phyloP scores from a whole-genome alignment of 768 basidiomycete species.

The Hirschioporus abietinus region DNA sequence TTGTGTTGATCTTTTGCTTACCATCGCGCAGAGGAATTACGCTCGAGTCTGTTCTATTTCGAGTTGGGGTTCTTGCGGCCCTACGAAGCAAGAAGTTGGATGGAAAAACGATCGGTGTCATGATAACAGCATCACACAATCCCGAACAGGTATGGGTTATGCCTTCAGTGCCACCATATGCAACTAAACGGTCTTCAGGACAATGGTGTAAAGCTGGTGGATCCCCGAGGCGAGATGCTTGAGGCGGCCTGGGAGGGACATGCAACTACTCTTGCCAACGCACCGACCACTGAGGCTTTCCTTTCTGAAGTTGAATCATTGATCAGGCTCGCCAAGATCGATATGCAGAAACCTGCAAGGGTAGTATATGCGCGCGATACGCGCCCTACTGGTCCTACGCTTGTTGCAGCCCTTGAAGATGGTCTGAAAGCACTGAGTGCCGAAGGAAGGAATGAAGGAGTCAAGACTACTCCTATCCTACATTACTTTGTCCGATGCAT shows the following conservation, averaged over 20 bases:
- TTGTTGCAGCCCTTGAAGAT: conserved; percentile 75
- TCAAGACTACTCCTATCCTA: conserved; percentile 91
- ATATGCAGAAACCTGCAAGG: conserved; percentile 68
- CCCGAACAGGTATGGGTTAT: conserved; percentile 71
- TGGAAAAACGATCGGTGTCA: conserved; percentile 90
- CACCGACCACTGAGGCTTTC: conserved; percentile 68
- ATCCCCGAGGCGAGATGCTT: conserved; percentile 96
- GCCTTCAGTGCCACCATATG: not conserved
- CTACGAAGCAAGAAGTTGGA: conserved; percentile 88
- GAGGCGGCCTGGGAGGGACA: conserved; percentile 88
- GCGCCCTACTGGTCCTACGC: conserved; percentile 74
- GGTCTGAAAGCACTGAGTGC: conserved; percentile 74
- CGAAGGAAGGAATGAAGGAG: conserved; percentile 66
- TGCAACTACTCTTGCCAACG: conserved; percentile 86
- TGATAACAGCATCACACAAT: conserved; percentile 99
- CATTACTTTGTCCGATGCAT: conserved; percentile 91
- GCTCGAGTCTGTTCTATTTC: conserved; percentile 90
- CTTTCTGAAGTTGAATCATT: conserved; percentile 56
- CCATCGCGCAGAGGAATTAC: conserved; percentile 46
- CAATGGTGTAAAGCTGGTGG: conserved; percentile 97
- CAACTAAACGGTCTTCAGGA: conserved; percentile 47
- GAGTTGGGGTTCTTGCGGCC: conserved; percentile 85
- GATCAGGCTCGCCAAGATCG: conserved; percentile 63
- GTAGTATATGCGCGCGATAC: conserved; percentile 95
- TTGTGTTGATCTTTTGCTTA: conserved; percentile 12